phyloP scores from a whole-genome alignment of 2,329 filamentous ascomycete genomes.

The Fusarium musae region DNA sequence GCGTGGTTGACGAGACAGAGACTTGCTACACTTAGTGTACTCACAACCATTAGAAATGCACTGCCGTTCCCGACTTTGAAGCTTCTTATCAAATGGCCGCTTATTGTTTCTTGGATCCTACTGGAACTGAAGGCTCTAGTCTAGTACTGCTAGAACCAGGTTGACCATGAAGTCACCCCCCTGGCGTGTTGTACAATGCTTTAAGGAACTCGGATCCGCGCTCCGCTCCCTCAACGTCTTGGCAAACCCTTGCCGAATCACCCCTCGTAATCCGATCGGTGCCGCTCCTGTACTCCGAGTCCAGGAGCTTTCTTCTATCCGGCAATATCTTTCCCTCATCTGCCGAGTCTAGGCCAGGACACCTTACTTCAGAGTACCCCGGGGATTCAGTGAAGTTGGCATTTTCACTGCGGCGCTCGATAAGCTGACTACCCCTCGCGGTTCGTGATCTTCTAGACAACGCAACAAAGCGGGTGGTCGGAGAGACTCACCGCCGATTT shows the following conservation, averaged over 20 bases:
- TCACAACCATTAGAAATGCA: too few relatives aligned
- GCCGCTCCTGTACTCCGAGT: background rate
- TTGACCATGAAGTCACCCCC: too few relatives aligned
- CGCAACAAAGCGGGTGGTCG: fast-evolving
- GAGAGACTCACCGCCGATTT: background rate
- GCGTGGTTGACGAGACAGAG: too few relatives aligned
- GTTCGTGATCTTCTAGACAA: background rate
- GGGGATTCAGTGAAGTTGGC: background rate
- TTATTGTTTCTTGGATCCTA: too few relatives aligned
- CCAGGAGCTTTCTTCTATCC: background rate
- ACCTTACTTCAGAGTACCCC: too few relatives aligned
- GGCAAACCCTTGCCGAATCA: background rate
- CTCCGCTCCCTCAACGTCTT: background rate
- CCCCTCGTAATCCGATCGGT: fast-evolving
- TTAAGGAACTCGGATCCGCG: background rate
- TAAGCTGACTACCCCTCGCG: background rate
- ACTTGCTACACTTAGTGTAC: too few relatives aligned
- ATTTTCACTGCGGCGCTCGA: too few relatives aligned
- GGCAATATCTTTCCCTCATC: background rate
- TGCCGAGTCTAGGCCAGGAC: background rate
- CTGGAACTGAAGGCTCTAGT: too few relatives aligned
- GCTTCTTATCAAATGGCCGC: too few relatives aligned
- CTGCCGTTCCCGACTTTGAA: too few relatives aligned
- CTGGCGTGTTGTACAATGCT: background rate
- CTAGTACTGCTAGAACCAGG: too few relatives aligned